These are phyloP conservation scores for Colletotrichum sp. DNA, from an alignment of 2,329 filamentous ascomycete species.

Conservation along the genomic window DNA sequence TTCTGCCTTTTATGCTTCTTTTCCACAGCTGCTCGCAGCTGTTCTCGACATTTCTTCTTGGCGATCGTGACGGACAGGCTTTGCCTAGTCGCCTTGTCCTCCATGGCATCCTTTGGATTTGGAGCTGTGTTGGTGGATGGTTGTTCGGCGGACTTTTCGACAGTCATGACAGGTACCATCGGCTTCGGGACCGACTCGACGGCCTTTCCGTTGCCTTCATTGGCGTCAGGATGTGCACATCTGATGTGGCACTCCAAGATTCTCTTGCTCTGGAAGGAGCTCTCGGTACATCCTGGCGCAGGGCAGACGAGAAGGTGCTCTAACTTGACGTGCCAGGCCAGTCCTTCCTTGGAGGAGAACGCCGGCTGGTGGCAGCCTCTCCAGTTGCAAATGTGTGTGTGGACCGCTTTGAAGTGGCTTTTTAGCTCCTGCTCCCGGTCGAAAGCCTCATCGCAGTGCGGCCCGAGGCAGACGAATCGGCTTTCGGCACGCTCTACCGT, in stretches of 20 bases:
- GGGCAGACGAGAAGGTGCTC: constrained; percentile 50
- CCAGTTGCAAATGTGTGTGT: constrained; percentile 45
- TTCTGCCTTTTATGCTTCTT: constrained; percentile 35
- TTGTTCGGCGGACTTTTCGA: neutral
- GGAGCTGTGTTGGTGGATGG: neutral
- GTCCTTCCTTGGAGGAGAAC: constrained; percentile 41
- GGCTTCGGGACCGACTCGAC: constrained; percentile 18
- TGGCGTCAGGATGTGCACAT: constrained; percentile 35
- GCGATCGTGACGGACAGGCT: constrained; percentile 32
- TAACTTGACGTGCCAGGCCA: constrained; percentile 48
- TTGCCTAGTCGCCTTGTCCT: constrained; percentile 25
- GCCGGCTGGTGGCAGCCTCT: constrained; percentile 37
- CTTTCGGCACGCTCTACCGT: constrained; percentile 13
- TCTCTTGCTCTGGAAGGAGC: constrained; percentile 36
- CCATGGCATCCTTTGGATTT: neutral
- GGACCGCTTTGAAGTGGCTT: constrained; percentile 28
- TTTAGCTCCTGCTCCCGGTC: constrained; percentile 27
- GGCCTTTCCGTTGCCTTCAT: neutral
- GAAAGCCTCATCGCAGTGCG: constrained; percentile 30
- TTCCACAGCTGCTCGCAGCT: constrained; percentile 38
- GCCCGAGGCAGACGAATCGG: constrained; percentile 30
- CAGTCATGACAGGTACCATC: neutral
- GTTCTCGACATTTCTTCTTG: constrained; percentile 41
- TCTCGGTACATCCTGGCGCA: constrained; percentile 40
- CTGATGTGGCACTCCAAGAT: constrained; percentile 42